These are phyloP conservation scores for Starmerella sirachaensis DNA, from an alignment of 805 yeast genomes.

Conservation along the genomic window DNA sequence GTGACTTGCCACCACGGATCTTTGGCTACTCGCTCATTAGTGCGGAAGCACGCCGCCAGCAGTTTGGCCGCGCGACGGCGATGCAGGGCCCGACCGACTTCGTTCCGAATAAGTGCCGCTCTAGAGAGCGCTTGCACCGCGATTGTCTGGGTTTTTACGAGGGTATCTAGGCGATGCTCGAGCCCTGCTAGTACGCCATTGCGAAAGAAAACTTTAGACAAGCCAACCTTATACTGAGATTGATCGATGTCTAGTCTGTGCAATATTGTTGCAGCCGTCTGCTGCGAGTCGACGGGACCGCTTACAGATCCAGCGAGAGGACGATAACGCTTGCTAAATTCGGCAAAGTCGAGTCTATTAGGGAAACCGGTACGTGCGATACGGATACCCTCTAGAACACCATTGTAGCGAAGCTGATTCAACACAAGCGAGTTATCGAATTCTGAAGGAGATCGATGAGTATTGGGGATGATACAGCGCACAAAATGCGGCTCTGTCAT, in stretches of 20 bases:
- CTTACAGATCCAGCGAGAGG: slow-evolving; percentile 42
- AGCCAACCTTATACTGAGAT: slow-evolving; percentile 52
- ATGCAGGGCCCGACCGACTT: slow-evolving; percentile 38
- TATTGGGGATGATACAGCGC: slow-evolving; percentile 88
- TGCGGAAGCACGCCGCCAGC: slow-evolving; percentile 48
- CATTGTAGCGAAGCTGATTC: slow-evolving; percentile 88
- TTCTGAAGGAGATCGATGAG: slow-evolving; percentile 51
- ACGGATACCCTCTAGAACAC: slow-evolving; percentile 95
- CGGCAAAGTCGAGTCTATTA: slow-evolving; percentile 72
- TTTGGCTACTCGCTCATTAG: slow-evolving; percentile 36
- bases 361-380: slow-evolving; percentile 97
- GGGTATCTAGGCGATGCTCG: slow-evolving; percentile 63
- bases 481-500: slow-evolving; percentile 93
- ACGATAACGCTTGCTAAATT: slow-evolving; percentile 63
- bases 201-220: slow-evolving; percentile 61
- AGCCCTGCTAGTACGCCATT: slow-evolving; percentile 67
- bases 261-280: slow-evolving; percentile 57
- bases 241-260: slow-evolving; percentile 49
- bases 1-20: slow-evolving; percentile 76
- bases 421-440: slow-evolving; percentile 69
- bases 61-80: slow-evolving; percentile 60
- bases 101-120: slow-evolving; percentile 49
- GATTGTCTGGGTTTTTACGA: slow-evolving; percentile 43
- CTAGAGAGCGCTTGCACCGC: slow-evolving; percentile 52
- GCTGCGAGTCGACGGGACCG: slow-evolving; percentile 40